Evolutionary conservation across 495 filamentous ascomycete genomes (phyloP), one percentile per base, ranked within the genome.

Genomic region (Xylaria grammica): DNA sequence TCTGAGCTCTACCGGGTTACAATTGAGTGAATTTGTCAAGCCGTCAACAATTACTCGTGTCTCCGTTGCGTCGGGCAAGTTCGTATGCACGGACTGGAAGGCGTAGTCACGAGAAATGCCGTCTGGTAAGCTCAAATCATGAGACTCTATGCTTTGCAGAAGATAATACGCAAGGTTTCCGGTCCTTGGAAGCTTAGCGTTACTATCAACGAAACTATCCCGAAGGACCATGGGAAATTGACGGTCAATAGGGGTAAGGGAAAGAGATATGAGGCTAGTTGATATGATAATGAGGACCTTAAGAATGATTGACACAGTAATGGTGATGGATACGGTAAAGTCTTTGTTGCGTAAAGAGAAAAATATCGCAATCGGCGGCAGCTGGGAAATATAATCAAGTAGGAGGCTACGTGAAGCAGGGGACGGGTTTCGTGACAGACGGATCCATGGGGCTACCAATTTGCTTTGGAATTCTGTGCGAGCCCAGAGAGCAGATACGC

Each of bases 401-500:
- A 75, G 42, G 11, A 75, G 48, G 6, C 69, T 67, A 17, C 50
- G 48, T 38, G 62, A 65, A 5, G 52, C 66, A 42, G 50, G 48
- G 0, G 42, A 54, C 2, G 69, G 53, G 10, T 60, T 61, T 17
- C 46, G 61, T 13, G 60, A 54, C 0, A 69, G 55, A 17, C 26
- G 54, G 9, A 22, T 20, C 76, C 75, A 79, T 22, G 75, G 75
- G 6, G 69, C 68, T 27, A 65, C 64, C 11, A 67, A 15, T 38
- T 75, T 75, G 27, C 65, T 56, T n/a, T 73, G 65, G 54, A 67
- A 70, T 32, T 75, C 73, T 3, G 67, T 65, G 0, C 71, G 69
- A 3, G 57, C 58, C 75, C 72, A 77, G 4, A 76, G 4, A 1
- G 67, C 71, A 20, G 56, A 61, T 2, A 75, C 45, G 0, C 72